Percentiles rank a stretch among this genome's conserved stretches.
These are phyloP conservation scores for Naganishia antarctica DNA, from an alignment of 768 basidiomycete species.

Conservation along the genomic window DNA sequence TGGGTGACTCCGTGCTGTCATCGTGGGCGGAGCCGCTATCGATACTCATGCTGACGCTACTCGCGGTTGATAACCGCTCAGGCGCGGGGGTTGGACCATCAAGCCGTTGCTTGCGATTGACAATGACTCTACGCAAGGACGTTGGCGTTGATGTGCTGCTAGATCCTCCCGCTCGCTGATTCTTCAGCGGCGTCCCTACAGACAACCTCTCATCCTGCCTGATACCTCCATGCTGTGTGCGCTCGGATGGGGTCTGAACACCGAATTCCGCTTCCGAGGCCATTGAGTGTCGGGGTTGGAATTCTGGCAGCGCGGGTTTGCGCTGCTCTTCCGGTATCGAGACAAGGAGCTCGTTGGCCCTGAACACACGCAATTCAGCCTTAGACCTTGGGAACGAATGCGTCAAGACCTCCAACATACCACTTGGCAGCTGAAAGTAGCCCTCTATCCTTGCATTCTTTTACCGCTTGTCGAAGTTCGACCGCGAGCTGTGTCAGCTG, in stretches of 20 bases:
- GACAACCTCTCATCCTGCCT: not conserved
- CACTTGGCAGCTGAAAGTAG: constrained; percentile 26
- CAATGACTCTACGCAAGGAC: constrained; percentile 16
- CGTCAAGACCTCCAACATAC: no score
- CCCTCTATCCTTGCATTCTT: constrained; percentile 28
- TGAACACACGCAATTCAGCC: not conserved
- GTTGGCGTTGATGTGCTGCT: constrained; percentile 9
- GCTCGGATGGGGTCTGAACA: not conserved
- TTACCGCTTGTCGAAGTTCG: constrained; percentile 24
- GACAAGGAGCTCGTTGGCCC: constrained; percentile 28
- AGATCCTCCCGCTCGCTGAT: not conserved
- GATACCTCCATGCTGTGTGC: not conserved
- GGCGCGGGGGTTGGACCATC: not conserved
- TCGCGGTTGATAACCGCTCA: not conserved
- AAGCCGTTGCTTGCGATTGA: constrained; percentile 14
- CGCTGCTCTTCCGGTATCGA: constrained; percentile 21
- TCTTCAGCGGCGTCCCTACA: not conserved
- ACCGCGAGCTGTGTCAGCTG: constrained; percentile 19
- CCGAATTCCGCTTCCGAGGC: constrained; percentile 3
- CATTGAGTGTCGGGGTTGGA: constrained; percentile 18
- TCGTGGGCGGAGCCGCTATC: constrained; percentile 4
- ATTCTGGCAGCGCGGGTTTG: not conserved
- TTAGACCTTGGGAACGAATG: no score
- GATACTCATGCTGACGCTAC: constrained; percentile 16
- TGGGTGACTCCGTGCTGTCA: not conserved